These are phyloP conservation scores for Incumbomyces lentus DNA, from an alignment of 2,329 filamentous ascomycete species.

Conservation along the genomic window DNA sequence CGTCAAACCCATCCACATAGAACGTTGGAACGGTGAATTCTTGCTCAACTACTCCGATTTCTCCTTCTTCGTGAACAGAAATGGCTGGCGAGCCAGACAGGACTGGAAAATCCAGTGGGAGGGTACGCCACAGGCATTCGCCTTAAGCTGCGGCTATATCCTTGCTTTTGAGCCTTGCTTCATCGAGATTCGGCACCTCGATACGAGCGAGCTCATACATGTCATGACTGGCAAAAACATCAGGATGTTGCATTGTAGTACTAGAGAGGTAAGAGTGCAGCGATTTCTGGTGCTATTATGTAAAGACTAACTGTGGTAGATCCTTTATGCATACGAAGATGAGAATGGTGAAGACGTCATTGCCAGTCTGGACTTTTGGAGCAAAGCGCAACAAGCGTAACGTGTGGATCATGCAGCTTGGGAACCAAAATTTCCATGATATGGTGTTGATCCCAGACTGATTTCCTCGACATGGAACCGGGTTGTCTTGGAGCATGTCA, in stretches of 20 bases:
- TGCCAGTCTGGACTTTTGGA: constrained; percentile 95
- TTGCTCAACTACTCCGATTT: constrained; percentile 97
- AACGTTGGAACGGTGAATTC: constrained; percentile 93
- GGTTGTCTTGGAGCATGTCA: too few species aligned
- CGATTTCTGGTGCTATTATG: not conserved
- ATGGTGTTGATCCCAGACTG: too few species aligned
- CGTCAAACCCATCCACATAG: constrained; percentile 91
- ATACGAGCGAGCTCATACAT: constrained; percentile 80
- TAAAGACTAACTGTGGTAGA: constrained; percentile 46
- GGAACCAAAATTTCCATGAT: too few species aligned
- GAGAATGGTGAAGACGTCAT: constrained; percentile 88
- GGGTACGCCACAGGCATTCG: constrained; percentile 82
- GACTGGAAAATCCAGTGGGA: constrained; percentile 99
- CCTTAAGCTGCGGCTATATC: constrained; percentile 92
- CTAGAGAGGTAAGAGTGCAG: constrained; percentile 66
- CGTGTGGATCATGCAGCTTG: not conserved
- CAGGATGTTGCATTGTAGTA: constrained; percentile 93
- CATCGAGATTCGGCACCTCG: constrained; percentile 90
- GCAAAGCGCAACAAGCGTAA: constrained; percentile 10
- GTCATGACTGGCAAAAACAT: constrained; percentile 96
- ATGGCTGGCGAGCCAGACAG: constrained; percentile 89
- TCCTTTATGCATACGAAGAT: constrained; percentile 94
- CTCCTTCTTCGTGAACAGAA: constrained; percentile 97
- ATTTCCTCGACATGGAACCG: too few species aligned
- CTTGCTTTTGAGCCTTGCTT: constrained; percentile 95